Conservation (phyloP, 2,329 filamentous ascomycete genomes). For the Pseudogymnoascus sp. region DNA sequence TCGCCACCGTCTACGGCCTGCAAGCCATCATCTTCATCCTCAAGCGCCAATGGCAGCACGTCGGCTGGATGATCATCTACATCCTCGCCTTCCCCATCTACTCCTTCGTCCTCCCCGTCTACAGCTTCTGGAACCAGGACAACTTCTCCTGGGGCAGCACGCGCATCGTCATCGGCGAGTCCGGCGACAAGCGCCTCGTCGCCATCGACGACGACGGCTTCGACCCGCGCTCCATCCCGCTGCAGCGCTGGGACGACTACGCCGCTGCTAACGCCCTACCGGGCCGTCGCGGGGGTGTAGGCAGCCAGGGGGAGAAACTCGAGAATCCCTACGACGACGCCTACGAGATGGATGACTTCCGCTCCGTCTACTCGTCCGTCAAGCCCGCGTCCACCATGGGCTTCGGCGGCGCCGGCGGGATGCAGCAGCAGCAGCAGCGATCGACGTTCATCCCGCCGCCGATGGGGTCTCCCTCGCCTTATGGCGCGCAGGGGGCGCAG, state of each 20-base stretch:
- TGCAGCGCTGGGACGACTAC: constrained; percentile 97
- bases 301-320: constrained; percentile 45
- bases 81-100: constrained; percentile 86
- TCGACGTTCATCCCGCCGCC: constrained; percentile 67
- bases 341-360: constrained; percentile 98
- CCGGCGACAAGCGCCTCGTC: constrained; percentile 82
- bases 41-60: constrained; percentile 97
- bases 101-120: constrained; percentile 80
- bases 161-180: constrained; percentile 90
- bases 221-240: constrained; percentile 83
- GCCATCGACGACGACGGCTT: constrained; percentile 79
- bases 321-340: constrained; percentile 63
- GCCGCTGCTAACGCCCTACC: constrained; percentile 79
- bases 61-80: constrained; percentile 98
- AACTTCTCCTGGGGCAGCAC: constrained; percentile 99
- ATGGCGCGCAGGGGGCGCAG: constrained; percentile 38
- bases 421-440: not conserved
- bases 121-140: constrained; percentile 99
- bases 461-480: constrained; percentile 57
- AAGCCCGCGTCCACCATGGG: constrained; percentile 81
- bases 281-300: constrained; percentile 61
- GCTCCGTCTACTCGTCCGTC: constrained; percentile 88
- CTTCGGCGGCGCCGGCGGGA: constrained; percentile 54
- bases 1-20: constrained; percentile 93
- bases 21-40: constrained; percentile 96